Base-by-base conservation (phyloP, 2,329 filamentous ascomycete genomes). In the Talaromyces sp. region DNA sequence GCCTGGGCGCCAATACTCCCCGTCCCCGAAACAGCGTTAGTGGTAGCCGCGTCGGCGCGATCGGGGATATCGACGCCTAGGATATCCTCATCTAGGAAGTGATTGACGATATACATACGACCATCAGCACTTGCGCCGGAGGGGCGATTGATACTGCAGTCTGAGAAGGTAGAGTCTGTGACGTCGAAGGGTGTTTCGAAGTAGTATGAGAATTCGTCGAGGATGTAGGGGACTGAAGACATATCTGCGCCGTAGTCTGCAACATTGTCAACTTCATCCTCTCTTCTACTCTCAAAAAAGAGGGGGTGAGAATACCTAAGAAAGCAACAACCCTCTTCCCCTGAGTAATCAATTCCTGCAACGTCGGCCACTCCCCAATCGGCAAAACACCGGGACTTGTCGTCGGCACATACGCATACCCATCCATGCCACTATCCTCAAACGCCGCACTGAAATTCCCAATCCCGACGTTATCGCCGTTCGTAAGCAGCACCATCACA, bases 401-500 rank as follows among this genome's bases (percentile, higher is more conserved):
- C 4, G 61, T 58, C 0, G 77, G 77, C 2, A 71, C 68, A 62
- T 73, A 79, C 2, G 63, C 64, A 62, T 75, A 73, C 13, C 63
- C 51, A 21, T 63, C 60, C n/a, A 75, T 65, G 5, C 70, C 72
- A 28, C 65, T 68, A 22, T 61, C 62, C 3, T 60, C 53, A 57
- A 76, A 75, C 1, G 67, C 67, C 43, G 69, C 63, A 5, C 66
- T 70, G 39, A 75, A 76, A 15, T 66, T 59, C 28, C 60, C 61
- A 8, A 74, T 64, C 19, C 65, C 61, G 11, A 74, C 55, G 9
- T 62, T 64, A 51, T 88, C 85, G 4, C 75, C 77, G 64, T 88
- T 88, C 4, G 84, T 87, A 48, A 88, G 71, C 10, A 88, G 77
- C 52, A 88, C 66, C 0, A 83, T 85, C 11, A 88, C 77, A 6